Percentiles rank a stretch among this genome's conserved stretches.
Conservation (phyloP, 1,139 yeast species). For the Pichia sp. region DNA sequence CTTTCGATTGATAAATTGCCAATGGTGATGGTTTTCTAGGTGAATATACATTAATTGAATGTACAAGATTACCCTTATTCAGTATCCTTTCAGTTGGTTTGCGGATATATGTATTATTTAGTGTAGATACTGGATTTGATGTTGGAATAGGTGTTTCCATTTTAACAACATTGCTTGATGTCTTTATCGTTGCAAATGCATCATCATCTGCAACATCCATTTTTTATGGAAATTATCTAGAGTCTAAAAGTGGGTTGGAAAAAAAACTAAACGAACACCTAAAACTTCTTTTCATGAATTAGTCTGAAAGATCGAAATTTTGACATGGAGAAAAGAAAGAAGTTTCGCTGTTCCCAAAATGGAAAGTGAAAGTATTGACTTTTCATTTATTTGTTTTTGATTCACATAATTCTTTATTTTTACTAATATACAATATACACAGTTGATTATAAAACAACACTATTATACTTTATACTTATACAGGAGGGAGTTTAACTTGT, state of each 20-base stretch:
- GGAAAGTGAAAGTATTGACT: neutral
- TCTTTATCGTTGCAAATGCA: neutral
- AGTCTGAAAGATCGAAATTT: too few species aligned
- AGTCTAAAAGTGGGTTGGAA: too few species aligned
- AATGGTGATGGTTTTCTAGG: constrained; percentile 11
- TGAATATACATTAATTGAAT: neutral
- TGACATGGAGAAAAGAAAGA: neutral
- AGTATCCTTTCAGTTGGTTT: neutral
- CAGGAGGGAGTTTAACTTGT: neutral
- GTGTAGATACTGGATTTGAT: neutral
- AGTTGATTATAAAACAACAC: neutral
- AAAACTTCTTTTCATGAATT: too few species aligned
- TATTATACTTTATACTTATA: constrained; percentile 4
- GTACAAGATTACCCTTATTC: neutral
- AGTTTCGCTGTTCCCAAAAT: neutral
- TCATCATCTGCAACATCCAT: neutral
- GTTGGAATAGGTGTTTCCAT: constrained; percentile 2
- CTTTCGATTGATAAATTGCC: neutral
- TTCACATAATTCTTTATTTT: neutral
- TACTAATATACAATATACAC: constrained; percentile 10
- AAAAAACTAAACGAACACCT: too few species aligned
- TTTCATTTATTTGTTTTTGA: neutral
- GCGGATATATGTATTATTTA: neutral
- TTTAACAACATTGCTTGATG: neutral
- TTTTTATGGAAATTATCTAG: neutral